Evolutionary conservation across 345 rosid genomes (phyloP).

Genomic region (Lagerstroemia speciosa): DNA sequence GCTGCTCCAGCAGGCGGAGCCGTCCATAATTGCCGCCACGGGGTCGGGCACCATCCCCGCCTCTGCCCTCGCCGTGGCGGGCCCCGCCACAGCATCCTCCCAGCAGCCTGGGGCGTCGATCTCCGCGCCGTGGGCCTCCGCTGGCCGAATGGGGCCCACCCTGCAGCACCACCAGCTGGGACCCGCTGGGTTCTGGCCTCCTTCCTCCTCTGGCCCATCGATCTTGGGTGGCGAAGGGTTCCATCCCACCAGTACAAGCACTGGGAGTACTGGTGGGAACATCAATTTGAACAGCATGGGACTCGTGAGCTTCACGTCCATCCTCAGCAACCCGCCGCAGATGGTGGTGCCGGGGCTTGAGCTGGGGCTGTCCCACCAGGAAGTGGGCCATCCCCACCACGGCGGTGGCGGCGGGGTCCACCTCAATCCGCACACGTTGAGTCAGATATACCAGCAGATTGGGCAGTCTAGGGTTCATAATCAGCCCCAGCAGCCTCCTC

Average conservation of each 20-base stretch:
- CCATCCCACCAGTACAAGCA: slow-evolving; percentile 19
- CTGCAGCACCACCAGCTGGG: slow-evolving; percentile 18
- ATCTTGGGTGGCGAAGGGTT: slow-evolving; percentile 20
- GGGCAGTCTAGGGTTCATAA: slow-evolving; percentile 25
- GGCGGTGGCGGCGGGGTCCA: slow-evolving; percentile 16
- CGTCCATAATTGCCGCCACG: slow-evolving; percentile 35
- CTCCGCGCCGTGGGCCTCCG: slow-evolving; percentile 22
- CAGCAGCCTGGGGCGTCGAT: slow-evolving; percentile 18
- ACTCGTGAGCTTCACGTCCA: slow-evolving; percentile 30
- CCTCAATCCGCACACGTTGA: slow-evolving; percentile 10
- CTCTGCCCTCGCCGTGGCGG: slow-evolving; percentile 20
- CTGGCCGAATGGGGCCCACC: slow-evolving; percentile 22
- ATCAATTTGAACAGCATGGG: slow-evolving; percentile 28
- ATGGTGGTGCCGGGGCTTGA: slow-evolving; percentile 31
- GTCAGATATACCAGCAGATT: slow-evolving; percentile 38
- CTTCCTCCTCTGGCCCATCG: neutral
- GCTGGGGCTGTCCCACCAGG: slow-evolving; percentile 36
- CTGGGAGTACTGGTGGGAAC: slow-evolving; percentile 18
- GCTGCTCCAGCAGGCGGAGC: slow-evolving; percentile 39
- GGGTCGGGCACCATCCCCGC: slow-evolving; percentile 42
- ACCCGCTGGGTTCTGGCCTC: slow-evolving; percentile 25
- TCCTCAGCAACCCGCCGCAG: slow-evolving; percentile 15
- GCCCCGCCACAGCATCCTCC: slow-evolving; percentile 20
- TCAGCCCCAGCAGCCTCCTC: slow-evolving; percentile 17
- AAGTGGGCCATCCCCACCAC: slow-evolving; percentile 3